Evolutionary conservation across 768 basidiomycete species (phyloP).

Genomic region (Lactifluus volemus): DNA sequence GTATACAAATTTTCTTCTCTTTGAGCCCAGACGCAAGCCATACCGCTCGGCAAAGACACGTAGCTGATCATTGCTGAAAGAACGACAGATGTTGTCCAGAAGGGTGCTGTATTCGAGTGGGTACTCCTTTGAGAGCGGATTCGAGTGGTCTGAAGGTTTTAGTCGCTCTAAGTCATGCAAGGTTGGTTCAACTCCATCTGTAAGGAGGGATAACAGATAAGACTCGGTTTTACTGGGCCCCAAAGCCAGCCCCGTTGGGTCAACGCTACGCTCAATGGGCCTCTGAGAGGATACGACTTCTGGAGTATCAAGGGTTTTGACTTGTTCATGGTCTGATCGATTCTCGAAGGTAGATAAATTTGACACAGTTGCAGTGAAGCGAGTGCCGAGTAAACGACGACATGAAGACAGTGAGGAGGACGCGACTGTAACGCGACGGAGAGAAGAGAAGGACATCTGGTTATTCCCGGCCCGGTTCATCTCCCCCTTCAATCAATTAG

Average conservation of each 20-base stretch:
- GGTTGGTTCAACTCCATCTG: slow-evolving; percentile 38
- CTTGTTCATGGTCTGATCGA: background rate
- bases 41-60: slow-evolving; percentile 44
- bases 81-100: slow-evolving; percentile 43
- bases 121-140: slow-evolving; percentile 39
- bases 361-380: background rate
- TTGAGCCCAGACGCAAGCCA: slow-evolving; percentile 27
- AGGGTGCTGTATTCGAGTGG: slow-evolving; percentile 44
- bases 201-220: slow-evolving; percentile 47
- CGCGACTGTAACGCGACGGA: slow-evolving; percentile 5
- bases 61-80: slow-evolving; percentile 59
- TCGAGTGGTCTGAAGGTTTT: slow-evolving; percentile 35
- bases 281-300: background rate
- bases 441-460: slow-evolving; percentile 2
- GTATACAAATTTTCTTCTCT: slow-evolving; percentile 31
- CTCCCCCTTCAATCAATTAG: background rate
- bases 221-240: slow-evolving; percentile 42
- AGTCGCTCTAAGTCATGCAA: slow-evolving; percentile 55
- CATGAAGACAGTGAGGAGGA: background rate
- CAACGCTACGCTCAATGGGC: background rate
- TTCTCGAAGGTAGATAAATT: background rate
- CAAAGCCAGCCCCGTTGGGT: slow-evolving; percentile 23
- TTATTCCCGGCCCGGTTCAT: background rate
- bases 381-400: background rate
- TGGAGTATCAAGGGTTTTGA: background rate